phyloP scores from a whole-genome alignment of 23 red algal species.

The Gracilaria domingensis region DNA sequence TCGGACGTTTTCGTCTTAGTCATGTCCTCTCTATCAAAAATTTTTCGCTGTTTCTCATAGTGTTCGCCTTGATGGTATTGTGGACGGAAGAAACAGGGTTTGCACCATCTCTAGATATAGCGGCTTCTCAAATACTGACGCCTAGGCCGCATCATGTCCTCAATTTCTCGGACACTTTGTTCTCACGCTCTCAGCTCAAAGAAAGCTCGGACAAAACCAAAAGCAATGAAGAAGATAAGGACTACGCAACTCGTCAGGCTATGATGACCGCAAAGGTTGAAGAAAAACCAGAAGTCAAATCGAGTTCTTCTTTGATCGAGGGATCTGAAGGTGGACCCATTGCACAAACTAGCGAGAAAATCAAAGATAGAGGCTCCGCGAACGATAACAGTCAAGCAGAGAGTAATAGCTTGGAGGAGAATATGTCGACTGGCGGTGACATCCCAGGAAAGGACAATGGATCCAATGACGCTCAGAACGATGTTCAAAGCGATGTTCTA shows the following conservation, averaged over 20 bases:
- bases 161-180: background rate
- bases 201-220: background rate
- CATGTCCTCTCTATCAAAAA: conserved; percentile 15
- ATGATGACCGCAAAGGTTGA: background rate
- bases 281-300: background rate
- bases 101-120: background rate
- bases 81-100: conserved; percentile 9
- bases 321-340: background rate
- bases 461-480: too few relatives aligned
- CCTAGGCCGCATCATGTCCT: background rate
- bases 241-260: background rate
- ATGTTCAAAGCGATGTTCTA: background rate
- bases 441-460: background rate
- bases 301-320: background rate
- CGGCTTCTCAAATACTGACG: background rate
- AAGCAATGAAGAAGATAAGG: background rate
- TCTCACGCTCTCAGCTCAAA: background rate
- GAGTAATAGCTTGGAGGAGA: background rate
- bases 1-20: background rate
- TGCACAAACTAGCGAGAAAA: background rate
- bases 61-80: background rate
- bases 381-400: background rate
- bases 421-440: background rate
- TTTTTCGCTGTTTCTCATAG: background rate
- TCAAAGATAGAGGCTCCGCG: background rate